Evolutionary conservation across 352 stramenopile genomes (phyloP), one percentile per base, ranked within the genome.

Genomic region (Phytophthora syringae): DNA sequence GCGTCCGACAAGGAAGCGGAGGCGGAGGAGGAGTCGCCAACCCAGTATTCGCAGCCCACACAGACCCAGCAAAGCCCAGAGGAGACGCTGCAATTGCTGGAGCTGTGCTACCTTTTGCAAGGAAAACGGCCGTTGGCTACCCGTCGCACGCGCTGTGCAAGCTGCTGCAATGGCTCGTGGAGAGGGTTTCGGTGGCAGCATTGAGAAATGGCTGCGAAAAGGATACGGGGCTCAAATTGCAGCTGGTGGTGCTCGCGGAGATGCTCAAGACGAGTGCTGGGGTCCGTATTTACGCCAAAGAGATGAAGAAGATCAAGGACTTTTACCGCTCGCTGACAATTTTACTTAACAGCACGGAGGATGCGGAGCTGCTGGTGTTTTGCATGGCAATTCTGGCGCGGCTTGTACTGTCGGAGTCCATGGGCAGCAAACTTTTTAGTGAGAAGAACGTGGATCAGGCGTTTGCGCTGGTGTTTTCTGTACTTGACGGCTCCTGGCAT

Each of bases 301-400:
- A 95, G 59, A 86, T 89, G 65, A 88, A 82, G 48, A 82, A 81
- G 27, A 76, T 90, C 60, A 95, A 93, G 60, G 84, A 92, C 34
- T 83, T 93, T 24, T 93, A 93, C 52, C 84, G 86, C 16, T 84
- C 82, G 39, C 76, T 95, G 52, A 92, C 82, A n/a, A 82, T 93
- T 20, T 30, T 93, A 63, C 80, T 95, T 40, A 93, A 93, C 43
- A 87, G 79, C 58, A 93, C 86, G 0, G 84, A 93, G 37, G 84
- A 93, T 48, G 55, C 82, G 0, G 82, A 91, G 61, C 69, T 93
- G 18, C 63, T 95, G 5, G 82, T 95, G 63, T 89, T 84, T 34
- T 87, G 74, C 24, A 95, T 93, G 84, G 69, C 82, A 13, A 90
- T 93, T 34, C 69, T 95, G 9, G 84, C 83, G 6, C 73, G 86